A percentile compares a stretch with the other conserved stretches of the same genome.
Conservation (phyloP, 106 monocot species). For the Dactylorhiza incarnata region DNA sequence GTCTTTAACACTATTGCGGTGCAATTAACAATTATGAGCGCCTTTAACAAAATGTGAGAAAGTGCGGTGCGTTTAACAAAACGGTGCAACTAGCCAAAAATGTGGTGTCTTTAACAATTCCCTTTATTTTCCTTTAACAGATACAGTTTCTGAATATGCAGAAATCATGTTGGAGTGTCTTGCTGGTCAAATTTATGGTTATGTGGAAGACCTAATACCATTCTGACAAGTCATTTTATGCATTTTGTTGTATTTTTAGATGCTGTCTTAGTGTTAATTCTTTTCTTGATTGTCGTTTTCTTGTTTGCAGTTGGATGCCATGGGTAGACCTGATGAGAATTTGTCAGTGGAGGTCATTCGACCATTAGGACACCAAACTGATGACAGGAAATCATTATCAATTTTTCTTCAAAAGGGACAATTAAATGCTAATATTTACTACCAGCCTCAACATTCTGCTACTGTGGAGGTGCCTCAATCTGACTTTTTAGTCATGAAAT, state of each 20-base stretch:
- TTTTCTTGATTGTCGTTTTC: conserved; percentile 9
- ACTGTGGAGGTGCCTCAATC: conserved; percentile 66
- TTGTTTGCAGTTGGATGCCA: conserved; percentile 66
- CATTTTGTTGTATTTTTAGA: neutral
- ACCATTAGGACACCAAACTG: conserved; percentile 41
- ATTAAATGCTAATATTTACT: conserved; percentile 68
- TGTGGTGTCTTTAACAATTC: too few relatives aligned
- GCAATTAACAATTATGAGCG: too few relatives aligned
- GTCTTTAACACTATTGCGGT: too few relatives aligned
- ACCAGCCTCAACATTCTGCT: conserved; percentile 74
- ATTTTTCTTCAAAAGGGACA: conserved; percentile 92
- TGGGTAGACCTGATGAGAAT: conserved; percentile 89
- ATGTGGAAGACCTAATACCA: neutral
- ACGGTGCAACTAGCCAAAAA: too few relatives aligned
- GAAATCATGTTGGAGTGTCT: neutral
- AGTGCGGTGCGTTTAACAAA: too few relatives aligned
- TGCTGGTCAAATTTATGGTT: neutral
- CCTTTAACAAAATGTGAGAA: too few relatives aligned
- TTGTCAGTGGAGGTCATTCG: conserved; percentile 64
- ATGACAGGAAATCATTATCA: conserved; percentile 45
- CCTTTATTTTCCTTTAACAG: too few relatives aligned
- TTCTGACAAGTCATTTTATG: neutral
- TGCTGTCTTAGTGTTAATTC: neutral
- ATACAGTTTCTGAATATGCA: neutral
- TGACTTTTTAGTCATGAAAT: neutral